Percentiles rank a stretch among this genome's conserved stretches.
phyloP scores from a whole-genome alignment of 441 rosid species.

The Melianthus villosus region DNA sequence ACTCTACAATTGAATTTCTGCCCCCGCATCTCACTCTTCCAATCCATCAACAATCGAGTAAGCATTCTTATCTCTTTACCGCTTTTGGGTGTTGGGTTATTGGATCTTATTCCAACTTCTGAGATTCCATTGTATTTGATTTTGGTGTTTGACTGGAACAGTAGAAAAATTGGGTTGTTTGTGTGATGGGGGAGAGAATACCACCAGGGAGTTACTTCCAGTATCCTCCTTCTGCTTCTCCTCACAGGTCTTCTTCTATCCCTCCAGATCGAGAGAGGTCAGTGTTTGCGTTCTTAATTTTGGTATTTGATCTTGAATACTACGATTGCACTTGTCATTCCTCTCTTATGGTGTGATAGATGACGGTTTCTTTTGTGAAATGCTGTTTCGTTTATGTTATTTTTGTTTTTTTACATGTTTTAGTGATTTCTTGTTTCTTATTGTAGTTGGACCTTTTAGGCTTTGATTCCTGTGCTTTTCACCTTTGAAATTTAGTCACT shows the following conservation, averaged over 20 bases:
- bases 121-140: not conserved
- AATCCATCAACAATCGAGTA: too few relatives aligned
- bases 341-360: too few relatives aligned
- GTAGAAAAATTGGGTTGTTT: slow-evolving; percentile 5
- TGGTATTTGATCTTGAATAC: too few relatives aligned
- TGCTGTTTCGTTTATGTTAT: too few relatives aligned
- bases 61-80: not conserved
- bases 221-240: slow-evolving; percentile 78
- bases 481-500: too few relatives aligned
- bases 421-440: too few relatives aligned
- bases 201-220: slow-evolving; percentile 76
- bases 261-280: slow-evolving; percentile 78
- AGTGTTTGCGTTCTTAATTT: not conserved
- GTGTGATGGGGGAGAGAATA: slow-evolving; percentile 78
- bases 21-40: slow-evolving; percentile 3
- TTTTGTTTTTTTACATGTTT: too few relatives aligned
- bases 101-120: not conserved
- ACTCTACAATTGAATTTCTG: slow-evolving; percentile 16
- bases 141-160: not conserved
- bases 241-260: slow-evolving; percentile 57
- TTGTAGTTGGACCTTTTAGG: too few relatives aligned
- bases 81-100: not conserved
- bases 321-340: too few relatives aligned
- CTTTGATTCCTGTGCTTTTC: too few relatives aligned
- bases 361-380: too few relatives aligned